Conservation (phyloP, 768 basidiomycete species). For the Leccinum fibrillosum region DNA sequence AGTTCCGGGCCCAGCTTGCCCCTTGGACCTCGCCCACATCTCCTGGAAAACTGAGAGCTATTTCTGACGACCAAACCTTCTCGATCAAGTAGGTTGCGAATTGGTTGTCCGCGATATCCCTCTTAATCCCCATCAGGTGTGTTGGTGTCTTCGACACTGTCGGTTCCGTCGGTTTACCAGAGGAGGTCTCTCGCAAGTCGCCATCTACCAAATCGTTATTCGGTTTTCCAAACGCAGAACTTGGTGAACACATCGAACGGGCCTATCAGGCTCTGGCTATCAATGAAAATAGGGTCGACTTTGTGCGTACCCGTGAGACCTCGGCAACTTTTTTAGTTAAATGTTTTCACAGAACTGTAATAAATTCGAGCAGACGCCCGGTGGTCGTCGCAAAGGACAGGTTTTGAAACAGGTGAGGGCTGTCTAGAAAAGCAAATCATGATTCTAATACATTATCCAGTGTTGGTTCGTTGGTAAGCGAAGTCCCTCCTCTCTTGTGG, state of each 20-base stretch:
- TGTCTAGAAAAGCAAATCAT: neutral
- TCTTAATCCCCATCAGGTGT: conserved; percentile 39
- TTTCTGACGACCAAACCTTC: conserved; percentile 46
- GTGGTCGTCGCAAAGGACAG: conserved; percentile 53
- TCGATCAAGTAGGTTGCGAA: conserved; percentile 52
- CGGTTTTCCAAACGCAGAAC: conserved; percentile 57
- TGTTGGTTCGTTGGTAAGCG: conserved; percentile 69
- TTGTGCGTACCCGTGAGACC: conserved; percentile 41
- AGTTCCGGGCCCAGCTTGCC: conserved; percentile 42
- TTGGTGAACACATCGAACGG: conserved; percentile 61
- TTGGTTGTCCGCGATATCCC: neutral
- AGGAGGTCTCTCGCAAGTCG: conserved; percentile 50
- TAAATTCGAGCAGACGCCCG: conserved; percentile 58
- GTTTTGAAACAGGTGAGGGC: conserved; percentile 54
- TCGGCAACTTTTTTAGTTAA: neutral
- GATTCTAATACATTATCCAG: conserved; percentile 30
- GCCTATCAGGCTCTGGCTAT: conserved; percentile 72
- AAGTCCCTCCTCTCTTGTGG: neutral
- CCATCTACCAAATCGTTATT: conserved; percentile 50
- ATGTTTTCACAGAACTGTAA: conserved; percentile 45
- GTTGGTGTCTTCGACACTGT: conserved; percentile 79
- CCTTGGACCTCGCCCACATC: conserved; percentile 54
- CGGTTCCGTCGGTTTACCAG: conserved; percentile 68
- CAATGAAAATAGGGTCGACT: conserved; percentile 64
- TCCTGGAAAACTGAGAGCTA: conserved; percentile 51